Base-by-base conservation (phyloP, 192 early-diverging fungal genomes). In the Linnemannia elongata region DNA sequence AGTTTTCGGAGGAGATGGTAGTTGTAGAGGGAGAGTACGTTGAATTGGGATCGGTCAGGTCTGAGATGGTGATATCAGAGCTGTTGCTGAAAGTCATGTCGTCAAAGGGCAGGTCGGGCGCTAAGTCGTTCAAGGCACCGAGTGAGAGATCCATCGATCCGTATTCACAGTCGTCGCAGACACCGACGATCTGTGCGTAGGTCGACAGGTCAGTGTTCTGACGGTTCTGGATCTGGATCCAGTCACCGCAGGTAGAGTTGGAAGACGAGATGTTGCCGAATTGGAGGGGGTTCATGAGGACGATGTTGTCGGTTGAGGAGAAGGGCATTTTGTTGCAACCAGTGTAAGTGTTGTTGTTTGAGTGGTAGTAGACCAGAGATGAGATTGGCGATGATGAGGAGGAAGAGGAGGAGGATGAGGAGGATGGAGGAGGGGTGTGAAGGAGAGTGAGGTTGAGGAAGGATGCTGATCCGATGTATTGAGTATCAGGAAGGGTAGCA, bases 211-310 rank as follows among this genome's bases (percentile, higher is more conserved):
- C 10, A 0, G 79, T 86, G 71, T 86, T 86, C 68, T 80, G 75
- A n/a, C 84, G 78, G 75, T 86, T 86, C 18, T 80, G 78, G 71
- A 86, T 47, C 20, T 72, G 45, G 71, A 86, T 76, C 84, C 84
- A 86, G 66, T 86, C 45, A 41, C 84, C 84, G 63, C 84, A 86
- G n/a, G 84, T 86, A 3, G 78, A 73, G 70, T 86, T 86, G 15
- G 54, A 45, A 6, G 79, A 68, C 1, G 52, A 73, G 57, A 74
- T n/a, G 17, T 80, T 41, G 35, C 84, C 84, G n/a, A 81, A 86
- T 36, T 86, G 84, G 35, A 86, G 84, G 10, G 84, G 63, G 63
- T 86, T 86, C 80, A 87, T 81, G 44, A 87, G 72, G 18, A 75
- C 85, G 24, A 87, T 68, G 45, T 81, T 87, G 36, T 87, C 85